These are phyloP conservation scores for Corylus avellana DNA, from an alignment of 306 rosid genomes.

Conservation along the genomic window DNA sequence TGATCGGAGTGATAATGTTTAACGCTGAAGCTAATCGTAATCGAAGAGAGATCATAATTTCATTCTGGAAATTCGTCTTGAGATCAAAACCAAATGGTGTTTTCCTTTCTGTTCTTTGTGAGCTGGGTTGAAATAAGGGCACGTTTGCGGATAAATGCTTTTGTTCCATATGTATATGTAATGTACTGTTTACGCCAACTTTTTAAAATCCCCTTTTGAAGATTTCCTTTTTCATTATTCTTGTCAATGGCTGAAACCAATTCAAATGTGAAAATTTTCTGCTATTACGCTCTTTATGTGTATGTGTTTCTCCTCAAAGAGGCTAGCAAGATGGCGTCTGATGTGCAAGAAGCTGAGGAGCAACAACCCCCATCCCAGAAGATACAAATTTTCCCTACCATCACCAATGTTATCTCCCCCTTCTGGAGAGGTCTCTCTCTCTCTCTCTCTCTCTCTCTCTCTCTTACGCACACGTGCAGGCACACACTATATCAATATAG, in stretches of 20 bases:
- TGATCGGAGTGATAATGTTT: too few species aligned
- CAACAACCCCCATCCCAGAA: slow-evolving; percentile 46
- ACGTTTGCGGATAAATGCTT: too few species aligned
- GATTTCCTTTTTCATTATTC: not conserved
- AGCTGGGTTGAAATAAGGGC: too few species aligned
- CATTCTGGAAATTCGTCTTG: too few species aligned
- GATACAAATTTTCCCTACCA: slow-evolving; percentile 72
- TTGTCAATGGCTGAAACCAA: not conserved
- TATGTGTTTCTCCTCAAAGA: not conserved
- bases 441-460: not conserved
- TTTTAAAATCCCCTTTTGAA: too few species aligned
- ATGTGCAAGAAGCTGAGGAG: slow-evolving; percentile 36
- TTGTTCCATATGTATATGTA: too few species aligned
- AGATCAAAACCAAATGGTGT: too few species aligned
- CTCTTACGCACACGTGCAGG: not conserved
- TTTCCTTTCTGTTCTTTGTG: too few species aligned
- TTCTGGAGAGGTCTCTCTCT: slow-evolving; percentile 80
- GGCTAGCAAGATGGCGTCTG: slow-evolving; percentile 48
- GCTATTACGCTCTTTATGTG: not conserved
- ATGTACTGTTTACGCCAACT: too few species aligned
- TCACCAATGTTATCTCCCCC: slow-evolving; percentile 57
- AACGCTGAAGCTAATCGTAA: too few species aligned
- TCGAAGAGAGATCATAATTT: too few species aligned
- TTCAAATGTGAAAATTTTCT: not conserved
- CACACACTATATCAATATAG: not conserved